phyloP scores from a whole-genome alignment of 2,329 filamentous ascomycete species.

The Epichloe aotearoae region DNA sequence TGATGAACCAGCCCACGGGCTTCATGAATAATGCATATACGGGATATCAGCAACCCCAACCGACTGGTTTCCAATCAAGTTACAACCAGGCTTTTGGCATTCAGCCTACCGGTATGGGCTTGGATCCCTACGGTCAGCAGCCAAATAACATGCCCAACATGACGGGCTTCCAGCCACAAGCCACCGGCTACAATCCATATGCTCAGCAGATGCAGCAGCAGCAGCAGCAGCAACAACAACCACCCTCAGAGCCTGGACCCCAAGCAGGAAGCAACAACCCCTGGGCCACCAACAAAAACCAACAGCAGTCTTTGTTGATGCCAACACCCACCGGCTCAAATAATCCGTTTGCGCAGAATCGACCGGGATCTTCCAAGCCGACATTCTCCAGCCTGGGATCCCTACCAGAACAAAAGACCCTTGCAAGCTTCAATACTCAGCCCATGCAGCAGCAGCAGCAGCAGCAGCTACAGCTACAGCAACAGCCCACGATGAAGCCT shows the following conservation, averaged over 20 bases:
- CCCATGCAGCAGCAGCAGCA: slow-evolving; percentile 29
- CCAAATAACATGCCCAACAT: slow-evolving; percentile 15
- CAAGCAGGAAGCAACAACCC: slow-evolving; percentile 88
- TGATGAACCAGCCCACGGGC: slow-evolving; percentile 71
- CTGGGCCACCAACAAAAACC: slow-evolving; percentile 57
- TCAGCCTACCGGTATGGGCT: slow-evolving; percentile 48
- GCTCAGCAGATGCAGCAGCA: slow-evolving; percentile 29
- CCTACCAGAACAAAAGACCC: slow-evolving; percentile 72
- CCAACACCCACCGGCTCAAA: slow-evolving; percentile 90
- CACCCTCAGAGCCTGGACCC: slow-evolving; percentile 42
- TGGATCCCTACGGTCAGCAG: slow-evolving; percentile 53
- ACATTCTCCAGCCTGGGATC: slow-evolving; percentile 59
- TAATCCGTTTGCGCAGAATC: slow-evolving; percentile 87
- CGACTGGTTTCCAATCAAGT: slow-evolving; percentile 41
- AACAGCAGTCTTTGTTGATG: slow-evolving; percentile 49
- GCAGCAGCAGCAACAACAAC: slow-evolving; percentile 15
- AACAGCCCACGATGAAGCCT: slow-evolving; percentile 16
- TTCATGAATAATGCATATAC: slow-evolving; percentile 45
- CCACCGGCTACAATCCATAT: slow-evolving; percentile 43
- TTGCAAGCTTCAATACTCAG: slow-evolving; percentile 44
- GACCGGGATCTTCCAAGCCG: slow-evolving; percentile 38
- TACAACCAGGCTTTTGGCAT: slow-evolving; percentile 55
- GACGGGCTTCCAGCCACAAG: slow-evolving; percentile 36
- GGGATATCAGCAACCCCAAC: slow-evolving; percentile 33
- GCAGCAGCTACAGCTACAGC: slow-evolving; percentile 20